phyloP scores from a whole-genome alignment of 2,329 filamentous ascomycete species.

The Colletotrichum gloeosporioides region DNA sequence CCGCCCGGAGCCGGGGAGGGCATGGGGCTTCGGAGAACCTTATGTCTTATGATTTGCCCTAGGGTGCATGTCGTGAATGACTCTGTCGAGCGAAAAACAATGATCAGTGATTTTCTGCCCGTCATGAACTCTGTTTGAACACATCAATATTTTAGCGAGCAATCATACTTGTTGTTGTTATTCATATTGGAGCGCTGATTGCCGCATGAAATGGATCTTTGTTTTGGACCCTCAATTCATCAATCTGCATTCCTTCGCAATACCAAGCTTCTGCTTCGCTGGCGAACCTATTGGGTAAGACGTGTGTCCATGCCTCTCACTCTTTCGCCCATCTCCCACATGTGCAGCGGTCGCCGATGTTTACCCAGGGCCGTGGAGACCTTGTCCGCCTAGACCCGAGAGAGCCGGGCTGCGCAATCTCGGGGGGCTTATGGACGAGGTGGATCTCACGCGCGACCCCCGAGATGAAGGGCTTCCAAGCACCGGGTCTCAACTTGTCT shows the following conservation, averaged over 20 bases:
- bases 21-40: not conserved
- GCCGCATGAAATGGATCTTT: not conserved
- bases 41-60: constrained; percentile 2
- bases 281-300: not conserved
- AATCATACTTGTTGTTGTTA: not conserved
- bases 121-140: not conserved
- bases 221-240: not conserved
- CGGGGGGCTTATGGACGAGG: not conserved
- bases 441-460: not conserved
- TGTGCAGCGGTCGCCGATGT: not conserved
- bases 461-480: not conserved
- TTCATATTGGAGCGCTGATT: not conserved
- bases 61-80: not conserved
- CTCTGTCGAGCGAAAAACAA: not conserved
- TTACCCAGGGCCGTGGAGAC: not conserved
- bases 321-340: not conserved
- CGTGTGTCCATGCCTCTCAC: not conserved
- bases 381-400: not conserved
- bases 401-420: not conserved
- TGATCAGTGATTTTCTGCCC: not conserved
- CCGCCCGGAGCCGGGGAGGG: not conserved
- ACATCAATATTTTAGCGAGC: not conserved
- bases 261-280: not conserved
- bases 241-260: not conserved
- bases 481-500: not conserved